A percentile compares a stretch with the other conserved stretches of the same genome.
phyloP scores from a whole-genome alignment of 2,329 filamentous ascomycete genomes.

The Exophiala oligosperma region DNA sequence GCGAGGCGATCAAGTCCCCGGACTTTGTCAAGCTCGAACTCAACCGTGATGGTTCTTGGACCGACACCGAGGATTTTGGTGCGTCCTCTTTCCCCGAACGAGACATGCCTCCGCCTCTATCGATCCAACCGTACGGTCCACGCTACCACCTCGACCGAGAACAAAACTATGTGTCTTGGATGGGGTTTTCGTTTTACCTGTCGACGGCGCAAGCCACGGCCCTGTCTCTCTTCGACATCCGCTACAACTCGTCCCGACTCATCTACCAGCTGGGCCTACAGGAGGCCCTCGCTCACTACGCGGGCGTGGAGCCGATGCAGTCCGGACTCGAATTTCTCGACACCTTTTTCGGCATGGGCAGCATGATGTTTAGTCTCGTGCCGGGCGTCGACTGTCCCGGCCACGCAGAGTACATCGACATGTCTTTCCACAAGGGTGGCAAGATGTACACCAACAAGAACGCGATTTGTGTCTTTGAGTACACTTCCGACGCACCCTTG shows the following conservation, averaged over 20 bases:
- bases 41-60: slow-evolving; percentile 29
- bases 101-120: slow-evolving; percentile 30
- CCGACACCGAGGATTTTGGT: slow-evolving; percentile 17
- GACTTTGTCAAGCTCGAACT: slow-evolving; percentile 20
- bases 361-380: slow-evolving; percentile 32
- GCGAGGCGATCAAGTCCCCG: slow-evolving; percentile 37
- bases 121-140: slow-evolving; percentile 40
- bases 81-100: slow-evolving; percentile 2
- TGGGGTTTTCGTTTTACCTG: slow-evolving; percentile 56
- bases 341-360: slow-evolving; percentile 36
- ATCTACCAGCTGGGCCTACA: slow-evolving; percentile 56
- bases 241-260: slow-evolving; percentile 52
- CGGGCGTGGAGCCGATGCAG: slow-evolving; percentile 35
- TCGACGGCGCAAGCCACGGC: slow-evolving; percentile 47
- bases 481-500: slow-evolving; percentile 32
- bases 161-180: slow-evolving; percentile 52
- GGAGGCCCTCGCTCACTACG: slow-evolving; percentile 56
- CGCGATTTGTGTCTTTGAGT: slow-evolving; percentile 36
- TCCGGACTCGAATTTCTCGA: slow-evolving; percentile 34
- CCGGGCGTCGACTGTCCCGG: slow-evolving; percentile 32
- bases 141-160: slow-evolving; percentile 45
- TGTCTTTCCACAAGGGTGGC: slow-evolving; percentile 23
- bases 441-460: slow-evolving; percentile 32
- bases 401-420: slow-evolving; percentile 32
- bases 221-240: slow-evolving; percentile 51